These are phyloP conservation scores for Hortiboletus campestris DNA, from an alignment of 768 basidiomycete genomes.

Conservation along the genomic window DNA sequence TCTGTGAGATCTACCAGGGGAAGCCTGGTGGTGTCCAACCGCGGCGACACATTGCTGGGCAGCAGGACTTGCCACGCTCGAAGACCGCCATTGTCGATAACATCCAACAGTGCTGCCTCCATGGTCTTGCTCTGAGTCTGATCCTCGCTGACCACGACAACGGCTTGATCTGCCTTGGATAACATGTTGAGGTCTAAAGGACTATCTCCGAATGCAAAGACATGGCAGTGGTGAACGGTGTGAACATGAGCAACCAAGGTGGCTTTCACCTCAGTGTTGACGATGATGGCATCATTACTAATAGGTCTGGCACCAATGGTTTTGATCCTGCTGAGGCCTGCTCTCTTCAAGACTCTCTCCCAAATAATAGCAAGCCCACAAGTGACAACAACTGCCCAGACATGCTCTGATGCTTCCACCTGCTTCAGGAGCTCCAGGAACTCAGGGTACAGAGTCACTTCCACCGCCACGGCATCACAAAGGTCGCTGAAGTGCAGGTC, in stretches of 20 bases:
- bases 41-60: slow-evolving; percentile 10
- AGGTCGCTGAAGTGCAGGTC: slow-evolving; percentile 11
- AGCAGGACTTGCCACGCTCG: slow-evolving; percentile 14
- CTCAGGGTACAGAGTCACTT: slow-evolving; percentile 16
- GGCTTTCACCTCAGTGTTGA: slow-evolving; percentile 16
- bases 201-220: slow-evolving; percentile 14
- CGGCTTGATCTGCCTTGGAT: slow-evolving; percentile 14
- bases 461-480: slow-evolving; percentile 12
- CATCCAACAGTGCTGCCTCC: slow-evolving; percentile 11
- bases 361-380: slow-evolving; percentile 9
- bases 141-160: slow-evolving; percentile 15
- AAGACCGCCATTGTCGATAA: slow-evolving; percentile 12
- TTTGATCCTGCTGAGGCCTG: slow-evolving; percentile 15
- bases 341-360: slow-evolving; percentile 16
- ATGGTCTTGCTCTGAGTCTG: slow-evolving; percentile 12
- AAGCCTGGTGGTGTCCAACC: slow-evolving; percentile 15
- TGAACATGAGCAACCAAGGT: slow-evolving; percentile 13
- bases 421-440: slow-evolving; percentile 17
- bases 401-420: slow-evolving; percentile 18
- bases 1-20: slow-evolving; percentile 15
- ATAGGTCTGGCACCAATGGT: slow-evolving; percentile 9
- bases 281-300: slow-evolving; percentile 7
- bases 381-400: slow-evolving; percentile 14
- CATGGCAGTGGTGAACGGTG: slow-evolving; percentile 9
- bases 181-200: slow-evolving; percentile 14